Evolutionary conservation across 129 eudicot genomes (phyloP), one percentile per base, ranked within the genome.

Genomic region (Dittrichia graveolens): DNA sequence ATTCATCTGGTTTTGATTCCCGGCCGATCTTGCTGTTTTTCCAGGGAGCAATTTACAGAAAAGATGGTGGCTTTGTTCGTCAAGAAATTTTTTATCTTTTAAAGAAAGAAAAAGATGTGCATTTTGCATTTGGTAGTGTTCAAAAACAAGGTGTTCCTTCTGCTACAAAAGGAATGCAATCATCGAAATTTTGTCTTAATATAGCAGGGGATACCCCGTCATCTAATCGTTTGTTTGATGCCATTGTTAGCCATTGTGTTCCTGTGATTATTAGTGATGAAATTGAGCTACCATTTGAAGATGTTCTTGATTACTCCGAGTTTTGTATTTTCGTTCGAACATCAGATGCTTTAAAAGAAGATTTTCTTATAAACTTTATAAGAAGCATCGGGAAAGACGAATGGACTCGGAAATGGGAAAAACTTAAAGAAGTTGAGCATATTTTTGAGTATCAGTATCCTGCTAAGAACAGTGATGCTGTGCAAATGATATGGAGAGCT

Each of bases 181-280:
- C 91, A 3, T 89, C 98, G 8, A 92, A 92, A 71, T 89, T 89
- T 72, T 92, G 98, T 83, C 92, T 92, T 67, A 92, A 92, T 79
- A 87, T 92, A 65, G 98, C 98, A 0, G 98, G 98, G 1, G 98
- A 92, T 68, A 92, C 98, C 2, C 98, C 98, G 3, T 92, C 98
- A 47, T 92, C 98, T 8, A 92, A 92, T 74, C 91, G 98, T 9
- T 86, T 92, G 38, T 92, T 92, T 66, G 98, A 92, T 60, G 91
- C 98, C 44, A 92, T 92, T 64, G 96, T 83, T 5, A 89, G 96
- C 85, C 98, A 92, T 58, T 92, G 98, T 65, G 95, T 92, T 42
- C 98, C 98, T 0, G 95, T 92, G 31, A 85, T 92, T 10, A 87
- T 92, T 37, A 92, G 98, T 24, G 92, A 93, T 37, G 92, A 89